Conservation (phyloP, 176 grass and related monocot genomes). For the Juncus inflexus region DNA sequence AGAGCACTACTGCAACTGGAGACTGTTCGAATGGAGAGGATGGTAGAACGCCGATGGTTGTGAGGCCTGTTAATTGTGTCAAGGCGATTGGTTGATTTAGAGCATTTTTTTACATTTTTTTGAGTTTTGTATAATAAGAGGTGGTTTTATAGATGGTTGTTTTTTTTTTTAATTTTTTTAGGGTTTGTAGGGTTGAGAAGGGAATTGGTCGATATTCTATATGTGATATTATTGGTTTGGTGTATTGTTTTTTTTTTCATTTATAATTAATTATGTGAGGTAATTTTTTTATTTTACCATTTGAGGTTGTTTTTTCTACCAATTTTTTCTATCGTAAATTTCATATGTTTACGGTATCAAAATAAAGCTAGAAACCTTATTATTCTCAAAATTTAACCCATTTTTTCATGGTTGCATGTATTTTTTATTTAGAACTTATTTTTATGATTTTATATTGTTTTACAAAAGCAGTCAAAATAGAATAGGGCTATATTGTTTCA, state of each 20-base stretch:
- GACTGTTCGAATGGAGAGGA: conserved; percentile 19
- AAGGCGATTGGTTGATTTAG: conserved; percentile 16
- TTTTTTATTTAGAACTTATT: too few relatives aligned
- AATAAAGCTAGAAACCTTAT: too few relatives aligned
- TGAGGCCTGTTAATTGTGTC: conserved; percentile 22
- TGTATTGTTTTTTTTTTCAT: conserved; percentile 2
- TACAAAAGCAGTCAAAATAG: too few relatives aligned
- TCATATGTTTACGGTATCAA: too few relatives aligned
- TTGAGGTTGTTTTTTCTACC: too few relatives aligned
- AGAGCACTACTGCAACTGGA: conserved; percentile 16
- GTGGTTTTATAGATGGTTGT: background rate
- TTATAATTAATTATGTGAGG: too few relatives aligned
- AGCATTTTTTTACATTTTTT: conserved; percentile 4
- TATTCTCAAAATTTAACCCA: too few relatives aligned
- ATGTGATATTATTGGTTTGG: conserved; percentile 10
- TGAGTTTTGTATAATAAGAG: conserved; percentile 27
- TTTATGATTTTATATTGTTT: too few relatives aligned
- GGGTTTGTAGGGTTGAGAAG: conserved; percentile 19
- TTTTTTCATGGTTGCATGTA: too few relatives aligned
- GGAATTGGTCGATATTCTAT: conserved; percentile 15
- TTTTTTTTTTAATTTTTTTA: background rate
- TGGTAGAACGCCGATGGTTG: conserved; percentile 3
- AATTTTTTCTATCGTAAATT: too few relatives aligned
- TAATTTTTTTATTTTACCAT: too few relatives aligned
- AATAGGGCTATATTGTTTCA: too few relatives aligned